Base-by-base conservation (phyloP, 2,329 filamentous ascomycete species). In the Fusarium sambucinum region DNA sequence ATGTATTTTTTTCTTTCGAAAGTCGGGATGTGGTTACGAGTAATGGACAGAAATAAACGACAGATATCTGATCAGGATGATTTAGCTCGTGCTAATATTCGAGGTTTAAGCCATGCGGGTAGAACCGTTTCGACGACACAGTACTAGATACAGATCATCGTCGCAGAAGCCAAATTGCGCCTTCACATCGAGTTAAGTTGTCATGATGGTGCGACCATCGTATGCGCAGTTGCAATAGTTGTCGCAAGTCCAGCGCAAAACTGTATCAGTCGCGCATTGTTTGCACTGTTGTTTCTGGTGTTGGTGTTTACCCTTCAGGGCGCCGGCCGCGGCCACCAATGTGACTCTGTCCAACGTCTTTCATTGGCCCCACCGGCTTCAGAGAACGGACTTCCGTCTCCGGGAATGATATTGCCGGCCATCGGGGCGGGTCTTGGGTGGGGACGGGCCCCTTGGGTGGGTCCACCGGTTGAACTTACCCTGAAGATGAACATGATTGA, bases 391-490 rank as follows among this genome's bases (percentile, higher is more conserved):
- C 52, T 42, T 68, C 64, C 64, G 59, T 48, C 64, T 47, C 64
- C 66, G 55, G 57, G 13, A 30, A 45, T 44, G 38, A 48, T 17
- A 16, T 9, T 50, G 47, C 70, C 70, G 70, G 70, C 65, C 59
- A 63, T 73, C 70, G 70, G 70, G 68, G 70, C 55, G 70, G 59
- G 63, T 54, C 14, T 44, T 33, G 10, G 25, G 25, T 40, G 47
- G 38, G 6, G 38, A 46, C 59, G 50, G 59, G 19, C 57, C 44
- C 10, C 58, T n/a, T 44, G 3, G 23, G 59, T 63, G 50, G 57
- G 51, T 40, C 27, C 16, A 21, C 16, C 40, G 30, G 25, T 3
- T 47, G 13, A 25, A 40, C 47, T 55, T 68, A 68, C 66, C 66
- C 66, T 68, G 40, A 45, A 67, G 25, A 48, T n/a, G 12, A 13